These are phyloP conservation scores for Syzygium oleosum DNA, from an alignment of 345 rosid genomes.

Conservation along the genomic window DNA sequence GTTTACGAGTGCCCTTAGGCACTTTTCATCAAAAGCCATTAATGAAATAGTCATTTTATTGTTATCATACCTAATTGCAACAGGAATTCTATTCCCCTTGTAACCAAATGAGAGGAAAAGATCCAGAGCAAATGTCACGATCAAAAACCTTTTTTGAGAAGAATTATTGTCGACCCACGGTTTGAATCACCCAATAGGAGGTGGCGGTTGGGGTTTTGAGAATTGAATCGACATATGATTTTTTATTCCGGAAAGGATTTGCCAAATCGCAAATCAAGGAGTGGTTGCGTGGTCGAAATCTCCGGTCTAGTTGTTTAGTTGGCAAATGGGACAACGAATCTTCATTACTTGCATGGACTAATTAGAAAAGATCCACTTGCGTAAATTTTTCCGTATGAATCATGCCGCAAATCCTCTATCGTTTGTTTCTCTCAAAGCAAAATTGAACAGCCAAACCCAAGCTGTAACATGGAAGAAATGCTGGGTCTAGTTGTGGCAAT, in stretches of 20 bases:
- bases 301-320: background rate
- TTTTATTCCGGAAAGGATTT: background rate
- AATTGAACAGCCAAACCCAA: background rate
- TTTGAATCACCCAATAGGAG: background rate
- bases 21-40: background rate
- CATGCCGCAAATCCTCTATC: background rate
- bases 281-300: constrained; percentile 4
- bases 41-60: background rate
- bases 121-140: background rate
- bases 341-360: background rate
- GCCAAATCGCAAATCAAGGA: background rate
- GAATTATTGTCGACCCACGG: background rate
- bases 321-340: background rate
- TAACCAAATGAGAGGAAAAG: background rate
- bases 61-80: background rate
- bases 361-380: background rate
- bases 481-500: background rate
- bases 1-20: no score
- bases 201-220: background rate
- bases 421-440: background rate
- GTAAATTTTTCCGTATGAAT: background rate
- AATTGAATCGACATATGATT: background rate
- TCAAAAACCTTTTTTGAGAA: background rate
- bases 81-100: background rate
- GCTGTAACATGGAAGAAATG: background rate